Evolutionary conservation across 805 yeast species (phyloP), one percentile per base, ranked within the genome.

Genomic region (Schwanniomyces yamadae): DNA sequence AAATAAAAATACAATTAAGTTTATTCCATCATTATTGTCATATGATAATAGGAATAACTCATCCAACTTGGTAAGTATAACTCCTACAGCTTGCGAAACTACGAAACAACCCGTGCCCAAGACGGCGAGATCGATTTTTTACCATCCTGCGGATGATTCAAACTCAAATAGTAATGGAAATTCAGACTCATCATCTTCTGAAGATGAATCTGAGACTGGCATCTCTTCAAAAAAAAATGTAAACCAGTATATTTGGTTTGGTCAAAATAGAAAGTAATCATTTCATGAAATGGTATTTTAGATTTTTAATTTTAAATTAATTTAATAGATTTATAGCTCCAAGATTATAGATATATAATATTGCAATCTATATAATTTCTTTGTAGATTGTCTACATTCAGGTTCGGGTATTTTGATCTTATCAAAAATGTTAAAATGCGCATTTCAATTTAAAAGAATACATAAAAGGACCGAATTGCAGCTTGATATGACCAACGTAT

Each of bases 241-340:
- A 10, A 40, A 41, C 27, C 53, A 52, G 40, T 57, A 57, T 45
- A 46, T 57, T 40, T 66, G 73, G 71, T 62, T 66, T 50, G 70
- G 71, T 8, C 61, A 58, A 44, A 65, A 63, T 41, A 50, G 53
- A 44, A 28, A 12, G n/a, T 28, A 28, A 28, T 15, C 19, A 27
- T n/a, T n/a, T n/a, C n/a, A n/a, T n/a, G n/a, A n/a, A n/a, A n/a
- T n/a, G n/a, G n/a, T n/a, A n/a, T n/a, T n/a, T n/a, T n/a, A n/a
- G n/a, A n/a, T n/a, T n/a, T n/a, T n/a, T n/a, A n/a, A n/a, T n/a
- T n/a, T n/a, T n/a, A n/a, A n/a, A n/a, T n/a, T n/a, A n/a, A n/a
- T n/a, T n/a, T n/a, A n/a, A n/a, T n/a, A n/a, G n/a, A n/a, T 26
- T 14, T 12, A 13, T 17, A 18, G n/a, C n/a, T n/a, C n/a, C n/a